Evolutionary conservation across 192 early-diverging fungal genomes (phyloP).

Genomic region (Linnemannia exigua): DNA sequence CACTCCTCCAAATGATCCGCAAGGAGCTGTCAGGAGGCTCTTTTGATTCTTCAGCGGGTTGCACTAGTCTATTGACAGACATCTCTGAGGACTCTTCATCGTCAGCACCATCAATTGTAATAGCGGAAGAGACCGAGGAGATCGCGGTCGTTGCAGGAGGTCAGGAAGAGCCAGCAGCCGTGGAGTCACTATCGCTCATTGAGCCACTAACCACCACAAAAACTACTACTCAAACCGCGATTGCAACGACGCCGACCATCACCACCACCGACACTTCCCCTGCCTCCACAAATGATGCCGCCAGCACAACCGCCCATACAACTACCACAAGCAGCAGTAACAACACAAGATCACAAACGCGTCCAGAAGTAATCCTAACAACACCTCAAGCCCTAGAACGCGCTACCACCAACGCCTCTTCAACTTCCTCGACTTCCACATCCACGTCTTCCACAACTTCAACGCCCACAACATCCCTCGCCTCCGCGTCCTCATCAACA

Average conservation of each 20-base stretch:
- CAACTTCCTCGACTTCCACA: neutral
- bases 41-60: neutral
- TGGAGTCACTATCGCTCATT: neutral
- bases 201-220: neutral
- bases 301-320: neutral
- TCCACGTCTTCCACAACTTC: neutral
- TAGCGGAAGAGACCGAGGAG: neutral
- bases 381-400: neutral
- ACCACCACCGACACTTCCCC: neutral
- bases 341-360: neutral
- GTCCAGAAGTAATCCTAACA: neutral
- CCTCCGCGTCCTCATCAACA: conserved; percentile 6
- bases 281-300: no score
- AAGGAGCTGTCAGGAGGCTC: neutral
- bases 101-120: neutral
- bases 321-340: neutral
- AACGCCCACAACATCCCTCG: neutral
- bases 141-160: no score
- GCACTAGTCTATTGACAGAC: neutral
- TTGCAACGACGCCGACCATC: neutral
- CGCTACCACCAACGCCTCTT: neutral
- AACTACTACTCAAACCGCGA: neutral
- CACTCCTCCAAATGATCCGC: conserved; percentile 21
- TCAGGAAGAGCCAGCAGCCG: neutral
- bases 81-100: neutral